Evolutionary conservation across 495 filamentous ascomycete species (phyloP).

Genomic region (Halenospora varia): DNA sequence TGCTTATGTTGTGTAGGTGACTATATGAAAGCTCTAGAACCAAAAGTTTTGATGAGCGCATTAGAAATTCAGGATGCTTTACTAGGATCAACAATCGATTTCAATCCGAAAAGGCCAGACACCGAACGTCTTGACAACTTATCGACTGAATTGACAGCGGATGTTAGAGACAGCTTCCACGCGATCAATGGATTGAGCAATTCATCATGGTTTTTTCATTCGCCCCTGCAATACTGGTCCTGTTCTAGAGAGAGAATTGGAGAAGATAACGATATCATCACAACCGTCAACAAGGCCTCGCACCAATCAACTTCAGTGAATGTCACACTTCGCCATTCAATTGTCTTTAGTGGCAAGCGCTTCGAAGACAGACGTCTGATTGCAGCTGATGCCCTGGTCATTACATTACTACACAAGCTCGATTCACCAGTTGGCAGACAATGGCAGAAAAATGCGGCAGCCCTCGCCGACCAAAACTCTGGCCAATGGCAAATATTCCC

Average conservation of each 20-base stretch:
- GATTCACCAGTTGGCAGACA: conserved; percentile 51
- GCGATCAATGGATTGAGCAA: conserved; percentile 46
- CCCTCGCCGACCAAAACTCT: conserved; percentile 33
- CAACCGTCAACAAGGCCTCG: conserved; percentile 58
- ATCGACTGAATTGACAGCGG: conserved; percentile 26
- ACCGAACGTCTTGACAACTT: conserved; percentile 15
- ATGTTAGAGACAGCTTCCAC: conserved; percentile 45
- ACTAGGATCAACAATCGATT: conserved; percentile 48
- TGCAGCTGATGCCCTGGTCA: conserved; percentile 68
- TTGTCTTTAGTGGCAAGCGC: conserved; percentile 70
- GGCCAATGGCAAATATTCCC: conserved; percentile 59
- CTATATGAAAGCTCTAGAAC: conserved; percentile 67
- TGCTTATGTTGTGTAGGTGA: conserved; percentile 31
- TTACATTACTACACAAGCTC: conserved; percentile 62
- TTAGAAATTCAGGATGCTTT: conserved; percentile 59
- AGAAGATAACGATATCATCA: conserved; percentile 53
- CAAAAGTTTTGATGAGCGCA: conserved; percentile 54
- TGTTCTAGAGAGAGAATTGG: conserved; percentile 52
- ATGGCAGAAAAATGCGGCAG: conserved; percentile 52
- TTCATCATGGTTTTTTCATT: conserved; percentile 63
- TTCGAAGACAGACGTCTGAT: conserved; percentile 57
- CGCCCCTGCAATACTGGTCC: conserved; percentile 71
- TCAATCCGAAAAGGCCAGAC: conserved; percentile 38
- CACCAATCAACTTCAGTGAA: conserved; percentile 55
- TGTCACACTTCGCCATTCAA: conserved; percentile 65